Evolutionary conservation across 257 asterid species (phyloP).

Genomic region (Solanum dulcamara): DNA sequence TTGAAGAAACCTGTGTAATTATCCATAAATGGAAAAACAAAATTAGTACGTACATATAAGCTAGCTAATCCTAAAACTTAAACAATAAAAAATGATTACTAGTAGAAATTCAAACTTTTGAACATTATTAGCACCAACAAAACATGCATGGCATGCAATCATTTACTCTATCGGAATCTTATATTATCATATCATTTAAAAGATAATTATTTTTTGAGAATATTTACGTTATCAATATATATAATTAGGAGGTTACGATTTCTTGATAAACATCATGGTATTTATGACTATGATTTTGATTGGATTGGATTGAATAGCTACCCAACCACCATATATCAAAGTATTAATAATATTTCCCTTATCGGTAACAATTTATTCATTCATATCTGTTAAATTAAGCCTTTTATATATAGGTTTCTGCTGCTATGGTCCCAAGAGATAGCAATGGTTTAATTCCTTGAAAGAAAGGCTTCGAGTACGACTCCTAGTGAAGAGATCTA

Average conservation of each 20-base stretch:
- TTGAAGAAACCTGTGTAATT: not conserved
- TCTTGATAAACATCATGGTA: not conserved
- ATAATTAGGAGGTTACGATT: not conserved
- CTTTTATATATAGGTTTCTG: not conserved
- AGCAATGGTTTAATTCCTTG: constrained; percentile 21
- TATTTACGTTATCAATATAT: not conserved
- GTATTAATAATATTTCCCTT: not conserved
- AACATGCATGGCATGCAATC: not conserved
- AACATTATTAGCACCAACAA: not conserved
- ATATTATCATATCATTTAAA: too few species aligned
- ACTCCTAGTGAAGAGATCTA: not conserved
- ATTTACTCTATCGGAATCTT: too few species aligned
- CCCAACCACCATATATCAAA: not conserved
- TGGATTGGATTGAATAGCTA: not conserved
- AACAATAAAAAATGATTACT: not conserved
- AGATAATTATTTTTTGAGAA: too few species aligned
- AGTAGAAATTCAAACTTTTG: not conserved
- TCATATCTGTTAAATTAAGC: not conserved
- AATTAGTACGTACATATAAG: not conserved
- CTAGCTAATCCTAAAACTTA: not conserved
- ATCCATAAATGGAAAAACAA: not conserved
- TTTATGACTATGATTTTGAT: not conserved
- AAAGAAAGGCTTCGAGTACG: constrained; percentile 5
- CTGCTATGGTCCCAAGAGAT: constrained; percentile 24
- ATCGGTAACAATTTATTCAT: not conserved